Conservation (phyloP, 495 filamentous ascomycete species). For the Aspergillus egyptiacus region DNA sequence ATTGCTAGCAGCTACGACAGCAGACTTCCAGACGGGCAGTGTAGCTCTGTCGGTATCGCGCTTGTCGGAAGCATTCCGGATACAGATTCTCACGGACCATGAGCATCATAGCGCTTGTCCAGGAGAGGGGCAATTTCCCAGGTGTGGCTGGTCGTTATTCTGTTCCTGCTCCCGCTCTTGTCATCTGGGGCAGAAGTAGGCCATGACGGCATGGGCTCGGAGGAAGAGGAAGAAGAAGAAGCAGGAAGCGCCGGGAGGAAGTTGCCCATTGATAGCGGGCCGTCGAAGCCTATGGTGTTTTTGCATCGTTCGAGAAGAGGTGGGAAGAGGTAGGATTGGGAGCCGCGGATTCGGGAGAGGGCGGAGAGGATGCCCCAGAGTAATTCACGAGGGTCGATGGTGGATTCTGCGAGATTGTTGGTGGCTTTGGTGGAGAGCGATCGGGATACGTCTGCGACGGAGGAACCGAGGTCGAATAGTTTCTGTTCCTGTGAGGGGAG, state of each 20-base stretch:
- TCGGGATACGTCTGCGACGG: conserved; percentile 34
- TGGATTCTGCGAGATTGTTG: conserved; percentile 27
- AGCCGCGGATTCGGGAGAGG: conserved; percentile 38
- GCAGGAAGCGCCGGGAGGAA: conserved; percentile 25
- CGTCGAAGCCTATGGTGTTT: conserved; percentile 29
- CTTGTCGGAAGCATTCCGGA: conserved; percentile 4
- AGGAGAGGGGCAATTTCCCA: conserved; percentile 9
- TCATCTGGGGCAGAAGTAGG: too few relatives aligned
- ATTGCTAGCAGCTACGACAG: too few relatives aligned
- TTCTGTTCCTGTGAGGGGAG: conserved; percentile 35
- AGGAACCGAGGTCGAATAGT: conserved; percentile 34
- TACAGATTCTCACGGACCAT: conserved; percentile 1
- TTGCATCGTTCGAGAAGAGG: conserved; percentile 32
- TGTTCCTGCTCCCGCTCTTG: background rate
- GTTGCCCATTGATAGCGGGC: conserved; percentile 29
- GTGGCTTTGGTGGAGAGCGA: conserved; percentile 30
- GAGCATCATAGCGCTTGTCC: conserved; percentile 1
- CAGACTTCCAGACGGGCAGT: background rate
- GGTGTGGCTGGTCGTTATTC: background rate
- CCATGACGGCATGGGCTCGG: conserved; percentile 2
- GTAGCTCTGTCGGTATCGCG: conserved; percentile 4
- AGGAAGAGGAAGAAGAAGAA: background rate
- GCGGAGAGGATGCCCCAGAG: conserved; percentile 41
- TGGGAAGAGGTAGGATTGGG: conserved; percentile 40
- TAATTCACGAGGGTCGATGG: conserved; percentile 33